These are phyloP conservation scores for Lophiostoma macrostomum DNA, from an alignment of 495 filamentous ascomycete genomes.

Conservation along the genomic window DNA sequence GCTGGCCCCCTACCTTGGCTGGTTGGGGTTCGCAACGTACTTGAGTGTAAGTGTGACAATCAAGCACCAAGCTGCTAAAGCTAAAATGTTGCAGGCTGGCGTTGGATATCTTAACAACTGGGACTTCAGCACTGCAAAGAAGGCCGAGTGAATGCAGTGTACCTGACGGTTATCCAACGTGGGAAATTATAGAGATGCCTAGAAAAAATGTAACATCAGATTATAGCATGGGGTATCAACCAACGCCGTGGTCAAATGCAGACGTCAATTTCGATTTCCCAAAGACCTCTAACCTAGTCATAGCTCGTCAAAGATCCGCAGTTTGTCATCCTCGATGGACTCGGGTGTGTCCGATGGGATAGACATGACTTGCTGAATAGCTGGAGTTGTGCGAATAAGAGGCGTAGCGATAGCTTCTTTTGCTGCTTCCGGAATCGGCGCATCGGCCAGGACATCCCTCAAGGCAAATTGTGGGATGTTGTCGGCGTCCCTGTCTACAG, in stretches of 20 bases:
- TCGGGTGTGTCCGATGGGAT: background rate
- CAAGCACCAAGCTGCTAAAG: background rate
- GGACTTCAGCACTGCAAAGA: conserved; percentile 51
- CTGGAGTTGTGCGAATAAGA: background rate
- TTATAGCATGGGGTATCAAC: too few relatives aligned
- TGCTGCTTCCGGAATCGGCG: conserved; percentile 22
- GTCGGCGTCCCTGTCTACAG: background rate
- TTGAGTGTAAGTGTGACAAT: conserved; percentile 50
- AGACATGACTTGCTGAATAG: background rate
- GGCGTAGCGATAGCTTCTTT: conserved; percentile 25
- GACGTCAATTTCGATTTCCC: too few relatives aligned
- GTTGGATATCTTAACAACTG: conserved; percentile 74
- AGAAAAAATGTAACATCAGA: too few relatives aligned
- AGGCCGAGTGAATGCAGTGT: conserved; percentile 8
- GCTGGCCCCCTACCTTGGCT: conserved; percentile 73
- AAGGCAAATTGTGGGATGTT: background rate
- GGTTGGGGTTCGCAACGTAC: conserved; percentile 83
- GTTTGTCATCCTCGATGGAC: conserved; percentile 16
- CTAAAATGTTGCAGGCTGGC: conserved; percentile 45
- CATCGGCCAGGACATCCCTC: conserved; percentile 7
- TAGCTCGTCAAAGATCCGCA: conserved; percentile 31
- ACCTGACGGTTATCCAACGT: too few relatives aligned
- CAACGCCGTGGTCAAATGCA: too few relatives aligned
- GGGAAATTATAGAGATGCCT: too few relatives aligned
- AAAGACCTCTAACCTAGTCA: conserved; percentile 5